These are phyloP conservation scores for Komagataella ulmi DNA, from an alignment of 805 yeast species.

Conservation along the genomic window DNA sequence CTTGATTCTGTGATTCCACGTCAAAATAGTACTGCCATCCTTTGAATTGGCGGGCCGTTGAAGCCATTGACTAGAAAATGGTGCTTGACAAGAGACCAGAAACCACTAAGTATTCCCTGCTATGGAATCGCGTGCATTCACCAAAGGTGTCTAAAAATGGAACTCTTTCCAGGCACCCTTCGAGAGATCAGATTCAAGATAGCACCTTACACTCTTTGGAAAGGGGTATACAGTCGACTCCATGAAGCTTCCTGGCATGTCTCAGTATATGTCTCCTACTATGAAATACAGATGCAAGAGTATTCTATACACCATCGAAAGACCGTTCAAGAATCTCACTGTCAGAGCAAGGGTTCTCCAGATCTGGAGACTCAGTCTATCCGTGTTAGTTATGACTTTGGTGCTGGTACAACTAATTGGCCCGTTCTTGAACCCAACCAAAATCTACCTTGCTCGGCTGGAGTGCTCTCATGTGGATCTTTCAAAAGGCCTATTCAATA, in stretches of 20 bases:
- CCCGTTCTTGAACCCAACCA: conserved; percentile 3
- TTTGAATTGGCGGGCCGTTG: conserved; percentile 11
- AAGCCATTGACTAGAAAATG: conserved; percentile 11
- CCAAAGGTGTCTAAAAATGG: background rate
- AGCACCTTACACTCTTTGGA: background rate
- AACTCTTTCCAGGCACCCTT: background rate
- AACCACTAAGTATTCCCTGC: background rate
- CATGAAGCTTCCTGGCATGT: background rate
- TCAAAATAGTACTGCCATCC: conserved; percentile 22
- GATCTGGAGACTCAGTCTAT: conserved; percentile 7
- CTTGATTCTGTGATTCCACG: background rate
- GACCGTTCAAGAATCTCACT: conserved; percentile 14
- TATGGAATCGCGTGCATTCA: background rate
- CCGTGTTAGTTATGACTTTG: conserved; percentile 4
- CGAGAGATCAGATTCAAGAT: background rate
- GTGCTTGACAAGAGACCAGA: background rate
- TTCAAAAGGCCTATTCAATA: conserved; percentile 35
- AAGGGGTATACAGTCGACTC: background rate
- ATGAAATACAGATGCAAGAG: background rate
- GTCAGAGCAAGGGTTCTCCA: conserved; percentile 13
- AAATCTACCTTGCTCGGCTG: conserved; percentile 19
- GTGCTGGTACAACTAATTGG: conserved; percentile 3
- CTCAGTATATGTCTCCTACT: background rate
- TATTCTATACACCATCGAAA: conserved; percentile 1
- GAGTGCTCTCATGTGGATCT: conserved; percentile 40